These are phyloP conservation scores for Myxozyma sirexii DNA, from an alignment of 805 yeast genomes.

Conservation along the genomic window DNA sequence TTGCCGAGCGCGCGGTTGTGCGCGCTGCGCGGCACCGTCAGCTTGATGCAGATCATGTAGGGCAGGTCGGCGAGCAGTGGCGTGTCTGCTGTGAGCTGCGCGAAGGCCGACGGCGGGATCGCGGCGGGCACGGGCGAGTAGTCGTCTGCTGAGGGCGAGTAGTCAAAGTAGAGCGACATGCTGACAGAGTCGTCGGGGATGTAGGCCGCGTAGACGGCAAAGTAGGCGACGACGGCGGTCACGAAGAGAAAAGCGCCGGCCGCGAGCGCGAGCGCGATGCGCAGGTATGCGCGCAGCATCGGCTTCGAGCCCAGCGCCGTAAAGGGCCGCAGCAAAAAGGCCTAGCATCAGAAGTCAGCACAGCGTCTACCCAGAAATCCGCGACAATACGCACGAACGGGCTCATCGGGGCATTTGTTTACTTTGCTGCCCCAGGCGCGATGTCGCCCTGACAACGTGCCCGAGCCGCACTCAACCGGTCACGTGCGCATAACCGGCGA, in stretches of 20 bases:
- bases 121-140: not conserved
- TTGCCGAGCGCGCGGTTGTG: slow-evolving; percentile 41
- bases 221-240: slow-evolving; percentile 19
- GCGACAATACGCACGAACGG: not conserved
- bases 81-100: slow-evolving; percentile 3
- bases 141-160: not conserved
- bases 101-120: slow-evolving; percentile 8
- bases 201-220: slow-evolving; percentile 24
- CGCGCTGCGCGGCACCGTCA: slow-evolving; percentile 41
- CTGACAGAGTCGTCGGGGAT: slow-evolving; percentile 27
- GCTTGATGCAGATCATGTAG: slow-evolving; percentile 38
- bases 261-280: slow-evolving; percentile 11
- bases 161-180: slow-evolving; percentile 27
- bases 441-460: too few relatives aligned
- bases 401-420: not conserved
- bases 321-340: not conserved
- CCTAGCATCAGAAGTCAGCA: not conserved
- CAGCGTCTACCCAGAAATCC: too few relatives aligned
- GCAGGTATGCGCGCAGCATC: slow-evolving; percentile 24
- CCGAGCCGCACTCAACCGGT: not conserved
- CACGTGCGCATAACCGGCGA: too few relatives aligned
- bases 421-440: too few relatives aligned
- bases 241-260: slow-evolving; percentile 8
- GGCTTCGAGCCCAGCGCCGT: slow-evolving; percentile 16
- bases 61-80: slow-evolving; percentile 21